These are phyloP conservation scores for Climacium dendroides DNA, from an alignment of 225 moss, liverwort and hornwort species.

Conservation along the genomic window DNA sequence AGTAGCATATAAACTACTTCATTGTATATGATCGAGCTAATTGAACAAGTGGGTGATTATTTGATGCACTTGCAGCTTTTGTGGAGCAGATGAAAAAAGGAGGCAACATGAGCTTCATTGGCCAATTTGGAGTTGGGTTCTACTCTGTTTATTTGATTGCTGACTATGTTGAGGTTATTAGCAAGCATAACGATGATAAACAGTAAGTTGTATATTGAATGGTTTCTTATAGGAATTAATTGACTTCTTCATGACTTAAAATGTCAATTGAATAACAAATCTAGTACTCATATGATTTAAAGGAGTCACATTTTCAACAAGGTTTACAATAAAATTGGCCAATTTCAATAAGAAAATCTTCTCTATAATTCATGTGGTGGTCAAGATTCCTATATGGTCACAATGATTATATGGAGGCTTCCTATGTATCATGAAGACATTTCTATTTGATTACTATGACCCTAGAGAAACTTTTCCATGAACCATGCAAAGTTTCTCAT, in stretches of 20 bases:
- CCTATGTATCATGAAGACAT: too few relatives aligned
- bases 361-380: neutral
- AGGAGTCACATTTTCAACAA: neutral
- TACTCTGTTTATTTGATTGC: conserved; percentile 75
- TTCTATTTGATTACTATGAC: too few relatives aligned
- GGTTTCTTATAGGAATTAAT: neutral
- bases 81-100: conserved; percentile 57
- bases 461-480: too few relatives aligned
- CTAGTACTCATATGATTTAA: neutral
- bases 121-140: conserved; percentile 89
- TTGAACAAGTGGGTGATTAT: neutral
- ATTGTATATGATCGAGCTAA: neutral
- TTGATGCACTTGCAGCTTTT: conserved; percentile 39
- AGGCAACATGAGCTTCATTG: conserved; percentile 60
- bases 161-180: conserved; percentile 70
- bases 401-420: too few relatives aligned
- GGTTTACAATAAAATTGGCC: neutral
- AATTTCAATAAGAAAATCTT: too few relatives aligned
- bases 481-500: too few relatives aligned
- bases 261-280: too few relatives aligned
- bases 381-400: neutral
- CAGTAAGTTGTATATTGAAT: conserved; percentile 12
- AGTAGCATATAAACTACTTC: neutral
- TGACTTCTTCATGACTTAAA: neutral
- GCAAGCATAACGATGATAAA: conserved; percentile 68